Conservation (phyloP, 768 basidiomycete genomes). For the Dioszegia crocea region DNA sequence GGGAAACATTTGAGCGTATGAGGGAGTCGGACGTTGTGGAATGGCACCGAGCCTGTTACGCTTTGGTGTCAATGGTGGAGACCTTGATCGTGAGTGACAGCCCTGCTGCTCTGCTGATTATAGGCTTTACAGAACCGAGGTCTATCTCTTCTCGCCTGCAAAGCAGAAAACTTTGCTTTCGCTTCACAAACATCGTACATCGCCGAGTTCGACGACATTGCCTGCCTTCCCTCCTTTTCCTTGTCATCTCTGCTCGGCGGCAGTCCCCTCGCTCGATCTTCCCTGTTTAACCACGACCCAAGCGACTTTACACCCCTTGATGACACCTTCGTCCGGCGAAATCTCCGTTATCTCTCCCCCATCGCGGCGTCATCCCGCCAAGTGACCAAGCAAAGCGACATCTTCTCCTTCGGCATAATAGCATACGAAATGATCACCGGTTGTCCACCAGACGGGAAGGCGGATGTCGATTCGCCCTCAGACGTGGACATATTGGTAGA, state of each 20-base stretch:
- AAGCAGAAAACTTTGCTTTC: slow-evolving; percentile 4
- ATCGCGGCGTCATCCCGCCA: slow-evolving; percentile 16
- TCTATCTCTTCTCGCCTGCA: slow-evolving; percentile 13
- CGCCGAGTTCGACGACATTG: neutral
- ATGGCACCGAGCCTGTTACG: slow-evolving; percentile 4
- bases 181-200: neutral
- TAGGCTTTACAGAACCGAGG: slow-evolving; percentile 9
- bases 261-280: neutral
- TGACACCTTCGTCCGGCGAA: slow-evolving; percentile 11
- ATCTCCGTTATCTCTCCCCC: slow-evolving; percentile 36
- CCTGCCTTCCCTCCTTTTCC: slow-evolving; percentile 7
- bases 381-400: slow-evolving; percentile 17
- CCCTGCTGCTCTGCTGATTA: neutral
- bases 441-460: slow-evolving; percentile 20
- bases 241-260: neutral
- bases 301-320: slow-evolving; percentile 6
- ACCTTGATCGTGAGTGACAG: slow-evolving; percentile 16
- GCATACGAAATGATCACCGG: slow-evolving; percentile 39
- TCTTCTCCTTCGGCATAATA: slow-evolving; percentile 38
- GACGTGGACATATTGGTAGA: slow-evolving; percentile 31
- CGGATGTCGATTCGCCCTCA: slow-evolving; percentile 7
- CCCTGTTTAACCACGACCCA: slow-evolving; percentile 15
- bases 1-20: slow-evolving; percentile 1
- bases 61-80: slow-evolving; percentile 10
- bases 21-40: neutral